Percentiles rank a stretch among this genome's conserved stretches.
phyloP scores from a whole-genome alignment of 2,329 filamentous ascomycete species.

The Calonectria henricotiae region DNA sequence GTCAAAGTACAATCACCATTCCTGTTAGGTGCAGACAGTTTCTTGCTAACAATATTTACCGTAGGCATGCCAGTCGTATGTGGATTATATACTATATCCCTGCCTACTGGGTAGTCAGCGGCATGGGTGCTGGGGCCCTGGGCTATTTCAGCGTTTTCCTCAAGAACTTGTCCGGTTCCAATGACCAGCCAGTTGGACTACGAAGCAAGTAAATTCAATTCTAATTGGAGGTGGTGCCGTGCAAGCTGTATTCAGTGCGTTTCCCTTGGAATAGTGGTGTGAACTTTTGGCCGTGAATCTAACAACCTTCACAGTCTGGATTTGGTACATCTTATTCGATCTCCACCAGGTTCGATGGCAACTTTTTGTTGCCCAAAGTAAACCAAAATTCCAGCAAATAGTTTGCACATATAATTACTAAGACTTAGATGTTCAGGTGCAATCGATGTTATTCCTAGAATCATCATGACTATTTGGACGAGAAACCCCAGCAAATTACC shows the following conservation, averaged over 20 bases:
- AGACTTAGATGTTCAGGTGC: constrained; percentile 46
- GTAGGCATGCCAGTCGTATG: constrained; percentile 48
- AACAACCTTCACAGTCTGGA: constrained; percentile 61
- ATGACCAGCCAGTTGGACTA: constrained; percentile 53
- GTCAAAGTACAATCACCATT: constrained; percentile 40
- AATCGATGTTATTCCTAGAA: constrained; percentile 65
- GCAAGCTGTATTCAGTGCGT: constrained; percentile 60
- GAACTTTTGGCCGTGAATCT: background rate
- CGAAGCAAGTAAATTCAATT: constrained; percentile 67
- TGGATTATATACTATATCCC: constrained; percentile 53
- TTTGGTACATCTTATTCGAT: constrained; percentile 70
- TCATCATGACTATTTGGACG: constrained; percentile 72
- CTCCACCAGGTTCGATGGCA: constrained; percentile 67
- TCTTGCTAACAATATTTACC: background rate
- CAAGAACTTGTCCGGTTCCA: constrained; percentile 50
- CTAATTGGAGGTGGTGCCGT: constrained; percentile 62
- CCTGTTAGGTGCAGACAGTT: background rate
- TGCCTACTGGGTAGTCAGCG: constrained; percentile 37
- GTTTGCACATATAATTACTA: background rate
- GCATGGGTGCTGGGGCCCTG: constrained; percentile 29
- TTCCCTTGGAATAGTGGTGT: background rate
- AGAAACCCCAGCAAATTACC: constrained; percentile 61
- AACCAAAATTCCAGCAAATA: constrained; percentile 7
- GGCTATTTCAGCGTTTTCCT: constrained; percentile 57
- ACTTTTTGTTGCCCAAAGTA: constrained; percentile 65